Evolutionary conservation across 148 eudicot genomes (phyloP), one percentile per base, ranked within the genome.

Genomic region (Chenopodium suecicum): DNA sequence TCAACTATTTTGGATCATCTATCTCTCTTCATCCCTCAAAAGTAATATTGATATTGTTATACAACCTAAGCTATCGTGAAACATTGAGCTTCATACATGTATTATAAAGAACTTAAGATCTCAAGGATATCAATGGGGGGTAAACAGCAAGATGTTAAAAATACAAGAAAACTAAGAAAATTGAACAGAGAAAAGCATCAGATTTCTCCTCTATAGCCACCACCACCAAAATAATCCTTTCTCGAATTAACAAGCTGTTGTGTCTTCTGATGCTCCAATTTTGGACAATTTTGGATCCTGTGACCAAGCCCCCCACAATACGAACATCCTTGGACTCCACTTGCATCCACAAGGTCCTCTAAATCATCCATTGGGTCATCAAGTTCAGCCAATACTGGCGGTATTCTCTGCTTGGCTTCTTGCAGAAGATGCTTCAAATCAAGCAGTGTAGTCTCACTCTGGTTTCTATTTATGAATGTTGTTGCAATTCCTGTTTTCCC

Each of bases 401-500:
- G 97, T 70, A 95, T 90, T 81, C 97, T 92, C 80, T 93, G 97
- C 74, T 95, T 95, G 0, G 98, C 98, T 85, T 95, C 98, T 76
- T 91, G 94, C 83, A 95, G 79, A 10, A 95, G 84, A 78, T 93
- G 97, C 81, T 95, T 95, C 88, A 95, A 74, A 83, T 93, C 98
- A 1, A 95, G 88, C 64, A 95, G 83, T 0, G 95, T 95, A 0
- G 98, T 95, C 82, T 95, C 96, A 37, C 92, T 93, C 80, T 93
- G 97, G 80, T 94, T 93, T 78, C 94, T 91, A 82, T 94, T 94
- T 58, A 94, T 93, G 69, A 94, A 94, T 0, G 97, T 94, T 4
- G 98, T 93, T 0, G 97, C 98, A 25, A 95, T 95, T 47, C 98
- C 97, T 0, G 97, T 95, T 76, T 93, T 95, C 37, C 97, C 98